Base-by-base conservation (phyloP, 2,329 filamentous ascomycete genomes). In the Saccharata proteae region DNA sequence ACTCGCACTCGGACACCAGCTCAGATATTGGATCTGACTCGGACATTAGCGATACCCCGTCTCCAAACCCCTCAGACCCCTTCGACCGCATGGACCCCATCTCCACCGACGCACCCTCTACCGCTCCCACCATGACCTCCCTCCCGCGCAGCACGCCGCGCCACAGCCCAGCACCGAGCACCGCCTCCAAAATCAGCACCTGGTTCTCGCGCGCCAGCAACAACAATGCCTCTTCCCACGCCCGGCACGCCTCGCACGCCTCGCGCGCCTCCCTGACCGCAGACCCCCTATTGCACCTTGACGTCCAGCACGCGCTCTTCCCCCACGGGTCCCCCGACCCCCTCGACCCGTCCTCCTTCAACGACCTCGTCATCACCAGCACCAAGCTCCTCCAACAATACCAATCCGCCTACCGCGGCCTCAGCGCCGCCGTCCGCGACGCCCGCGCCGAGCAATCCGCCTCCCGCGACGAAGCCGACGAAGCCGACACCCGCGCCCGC, bases 401-500 rank as follows among this genome's bases (percentile, higher is more conserved):
- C 44, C 72, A 75, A 47, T 50, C 53, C 4, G 69, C 69, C 3
- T 74, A 77, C 49, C 66, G 65, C 39, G 40, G 50, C 21, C 43
- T 55, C 6, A 53, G 50, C 10, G 48, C 48, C 13, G 43, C 47
- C 3, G 52, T 76, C 25, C 59, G 63, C 22, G 61, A 67, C 38
- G 58, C 63, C 3, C 52, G 63, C 20, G 65, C 64, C 4, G 69
- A 74, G 41, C 65, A 71, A 37, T 65, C 63, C 30, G 65, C 67
- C 8, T 67, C 71, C 41, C 58, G 62, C n/a, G 72, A 76, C 39
- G 73, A 77, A 46, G 58, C 72, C 1, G 69, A 74, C 38, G 72
- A 75, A 42, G 64, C 69, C 10, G 62, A 71, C 19, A 72, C 68
- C 22, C 61, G 71, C 6, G 61, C 67, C 10, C 57, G 62, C 21